A percentile compares a stretch with the other conserved stretches of the same genome.
Conservation (phyloP, 2,329 filamentous ascomycete genomes). For the Plectosphaerella cucumerina region DNA sequence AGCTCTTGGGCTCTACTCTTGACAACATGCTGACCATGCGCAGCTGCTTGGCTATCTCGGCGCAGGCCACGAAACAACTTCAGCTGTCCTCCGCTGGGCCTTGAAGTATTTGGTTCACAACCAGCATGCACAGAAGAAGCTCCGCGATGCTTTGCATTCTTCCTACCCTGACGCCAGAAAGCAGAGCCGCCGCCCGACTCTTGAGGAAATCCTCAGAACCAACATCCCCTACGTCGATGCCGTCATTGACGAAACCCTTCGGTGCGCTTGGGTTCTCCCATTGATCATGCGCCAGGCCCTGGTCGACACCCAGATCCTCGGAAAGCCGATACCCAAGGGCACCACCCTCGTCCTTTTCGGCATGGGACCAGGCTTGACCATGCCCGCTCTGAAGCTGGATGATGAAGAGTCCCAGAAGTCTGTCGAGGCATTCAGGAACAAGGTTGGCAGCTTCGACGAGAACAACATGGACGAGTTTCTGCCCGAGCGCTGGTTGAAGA, state of each 20-base stretch:
- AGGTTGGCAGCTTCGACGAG: neutral
- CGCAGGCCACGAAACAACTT: conserved; percentile 21
- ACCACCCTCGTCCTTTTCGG: neutral
- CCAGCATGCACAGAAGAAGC: conserved; percentile 15
- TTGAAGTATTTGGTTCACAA: conserved; percentile 19
- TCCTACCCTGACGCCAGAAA: conserved; percentile 14
- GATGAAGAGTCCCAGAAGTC: neutral
- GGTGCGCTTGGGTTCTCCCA: conserved; percentile 3
- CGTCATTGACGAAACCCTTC: conserved; percentile 24
- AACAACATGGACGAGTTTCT: conserved; percentile 8
- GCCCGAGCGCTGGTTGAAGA: conserved; percentile 16
- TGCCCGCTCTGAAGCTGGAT: neutral
- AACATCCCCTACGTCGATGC: conserved; percentile 25
- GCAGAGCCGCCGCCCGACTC: conserved; percentile 15
- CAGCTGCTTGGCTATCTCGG: conserved; percentile 21
- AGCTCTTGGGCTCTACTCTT: too few relatives aligned
- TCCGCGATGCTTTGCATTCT: conserved; percentile 19
- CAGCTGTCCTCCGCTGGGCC: conserved; percentile 16
- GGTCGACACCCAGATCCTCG: neutral
- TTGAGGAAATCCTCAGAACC: conserved; percentile 15
- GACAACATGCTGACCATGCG: too few relatives aligned
- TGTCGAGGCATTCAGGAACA: neutral
- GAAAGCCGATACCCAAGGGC: neutral
- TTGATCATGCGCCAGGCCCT: neutral
- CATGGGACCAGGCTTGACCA: neutral